Base-by-base conservation (phyloP, 1,284 basidiomycete genomes). In the Fomitopsis palustris region DNA sequence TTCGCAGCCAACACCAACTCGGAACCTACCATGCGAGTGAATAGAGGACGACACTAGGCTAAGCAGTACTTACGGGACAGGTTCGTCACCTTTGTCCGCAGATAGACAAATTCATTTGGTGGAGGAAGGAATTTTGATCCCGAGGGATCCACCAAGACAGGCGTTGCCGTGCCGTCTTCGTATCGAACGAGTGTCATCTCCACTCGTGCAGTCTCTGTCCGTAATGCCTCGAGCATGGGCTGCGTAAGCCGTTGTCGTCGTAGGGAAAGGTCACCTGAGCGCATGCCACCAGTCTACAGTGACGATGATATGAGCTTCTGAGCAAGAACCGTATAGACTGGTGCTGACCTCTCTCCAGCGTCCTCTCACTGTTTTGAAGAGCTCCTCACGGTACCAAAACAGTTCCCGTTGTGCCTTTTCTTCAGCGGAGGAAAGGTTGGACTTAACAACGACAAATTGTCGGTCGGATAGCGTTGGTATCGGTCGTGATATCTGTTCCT, bases 331-430 rank as follows among this genome's bases (percentile, higher is more conserved):
- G 8, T 4, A 43, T 19, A 39, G 7, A 55, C 42, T 33, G 27
- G 12, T 38, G 9, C 80, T 62, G 61, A 92, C 93, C 82, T 98
- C 95, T 67, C 81, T 84, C 96, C 96, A 98, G 14, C 77, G 78
- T 9, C 88, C 89, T 19, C 75, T 77, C 6, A 97, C 72, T 45
- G 77, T 75, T 43, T 83, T 82, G 66, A 97, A 83, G 12, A 98
- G 75, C 62, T 88, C 85, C 70, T 98, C 92, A 31, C 95, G 82
- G 70, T 95, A 96, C 96, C 96, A 98, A 76, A 98, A 98, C 16
- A 95, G 72, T 67, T 93, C 88, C 37, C 87, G 80, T 65, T 91
- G 87, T 9, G 78, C 70, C 39, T 76, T 78, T 61, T 88, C 81
- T 66, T 93, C 88, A 43, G 74, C 74, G 4, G 76, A 71, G 1